Evolutionary conservation across 768 basidiomycete species (phyloP).

Genomic region (Collybia sp.): DNA sequence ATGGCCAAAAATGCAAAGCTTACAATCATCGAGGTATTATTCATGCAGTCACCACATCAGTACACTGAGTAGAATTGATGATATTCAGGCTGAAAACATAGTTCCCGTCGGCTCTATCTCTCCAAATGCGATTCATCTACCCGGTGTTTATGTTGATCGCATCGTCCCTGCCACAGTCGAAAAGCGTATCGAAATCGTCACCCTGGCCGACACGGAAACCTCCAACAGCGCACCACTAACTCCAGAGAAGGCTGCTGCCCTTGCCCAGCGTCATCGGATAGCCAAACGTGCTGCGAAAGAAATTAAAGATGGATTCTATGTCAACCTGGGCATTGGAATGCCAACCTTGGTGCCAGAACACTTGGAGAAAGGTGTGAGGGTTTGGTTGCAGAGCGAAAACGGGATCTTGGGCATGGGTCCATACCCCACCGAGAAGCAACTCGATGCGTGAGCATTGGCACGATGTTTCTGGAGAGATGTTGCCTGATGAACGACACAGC

Average conservation of each 20-base stretch:
- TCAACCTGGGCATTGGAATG: constrained; percentile 90
- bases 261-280: constrained; percentile 64
- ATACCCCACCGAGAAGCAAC: constrained; percentile 76
- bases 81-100: constrained; percentile 75
- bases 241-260: constrained; percentile 49
- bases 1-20: constrained; percentile 90
- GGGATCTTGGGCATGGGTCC: constrained; percentile 88
- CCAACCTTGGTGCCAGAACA: constrained; percentile 85
- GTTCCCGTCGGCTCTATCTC: constrained; percentile 80
- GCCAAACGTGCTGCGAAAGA: constrained; percentile 87
- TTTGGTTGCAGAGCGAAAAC: constrained; percentile 93
- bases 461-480: too few relatives aligned
- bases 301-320: constrained; percentile 82
- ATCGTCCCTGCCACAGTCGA: constrained; percentile 74
- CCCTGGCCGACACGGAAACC: constrained; percentile 51
- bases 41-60: neutral
- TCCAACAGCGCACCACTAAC: constrained; percentile 20
- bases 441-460: constrained; percentile 63
- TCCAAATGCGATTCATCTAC: constrained; percentile 77
- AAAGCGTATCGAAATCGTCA: constrained; percentile 75
- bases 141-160: constrained; percentile 85
- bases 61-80: neutral
- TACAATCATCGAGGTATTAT: constrained; percentile 78
- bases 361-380: constrained; percentile 64
- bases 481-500: constrained; percentile 27